These are phyloP conservation scores for Camellia granthamiana DNA, from an alignment of 148 eudicot species.

Conservation along the genomic window DNA sequence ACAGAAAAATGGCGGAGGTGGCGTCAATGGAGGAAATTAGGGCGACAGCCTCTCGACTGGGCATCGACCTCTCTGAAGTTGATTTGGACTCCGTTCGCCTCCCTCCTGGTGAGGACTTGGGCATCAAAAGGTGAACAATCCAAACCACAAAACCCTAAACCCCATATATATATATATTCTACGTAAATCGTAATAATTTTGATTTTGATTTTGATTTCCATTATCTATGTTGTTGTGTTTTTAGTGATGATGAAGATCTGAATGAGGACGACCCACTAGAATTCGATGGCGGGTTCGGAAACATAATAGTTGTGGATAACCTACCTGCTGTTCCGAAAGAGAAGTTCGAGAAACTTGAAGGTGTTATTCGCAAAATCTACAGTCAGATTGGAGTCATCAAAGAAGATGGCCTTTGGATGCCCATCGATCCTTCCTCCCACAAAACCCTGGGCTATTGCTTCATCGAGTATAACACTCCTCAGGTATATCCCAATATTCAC, in stretches of 20 bases:
- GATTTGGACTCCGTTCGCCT: conserved; percentile 49
- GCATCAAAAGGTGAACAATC: conserved; percentile 49
- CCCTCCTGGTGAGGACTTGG: conserved; percentile 62
- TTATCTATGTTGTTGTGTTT: neutral
- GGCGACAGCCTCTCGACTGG: conserved; percentile 39
- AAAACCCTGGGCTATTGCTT: conserved; percentile 82
- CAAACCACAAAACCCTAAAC: neutral
- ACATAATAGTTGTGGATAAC: conserved; percentile 75
- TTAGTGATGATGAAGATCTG: conserved; percentile 63
- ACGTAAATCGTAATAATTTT: neutral
- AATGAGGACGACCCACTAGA: conserved; percentile 53
- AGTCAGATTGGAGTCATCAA: conserved; percentile 72
- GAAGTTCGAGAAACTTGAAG: conserved; percentile 79
- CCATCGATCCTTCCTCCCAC: conserved; percentile 48
- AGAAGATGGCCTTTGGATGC: conserved; percentile 87
- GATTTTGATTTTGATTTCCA: neutral
- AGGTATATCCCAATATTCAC: conserved; percentile 33
- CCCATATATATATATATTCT: too few relatives aligned
- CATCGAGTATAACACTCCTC: conserved; percentile 82
- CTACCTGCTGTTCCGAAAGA: conserved; percentile 73
- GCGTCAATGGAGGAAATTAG: conserved; percentile 44
- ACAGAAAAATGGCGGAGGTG: conserved; percentile 31
- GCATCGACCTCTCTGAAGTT: conserved; percentile 38
- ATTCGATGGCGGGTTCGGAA: conserved; percentile 60
- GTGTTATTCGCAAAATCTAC: conserved; percentile 69